Conservation (phyloP, 2,329 filamentous ascomycete species). For the Penicillium sp. region DNA sequence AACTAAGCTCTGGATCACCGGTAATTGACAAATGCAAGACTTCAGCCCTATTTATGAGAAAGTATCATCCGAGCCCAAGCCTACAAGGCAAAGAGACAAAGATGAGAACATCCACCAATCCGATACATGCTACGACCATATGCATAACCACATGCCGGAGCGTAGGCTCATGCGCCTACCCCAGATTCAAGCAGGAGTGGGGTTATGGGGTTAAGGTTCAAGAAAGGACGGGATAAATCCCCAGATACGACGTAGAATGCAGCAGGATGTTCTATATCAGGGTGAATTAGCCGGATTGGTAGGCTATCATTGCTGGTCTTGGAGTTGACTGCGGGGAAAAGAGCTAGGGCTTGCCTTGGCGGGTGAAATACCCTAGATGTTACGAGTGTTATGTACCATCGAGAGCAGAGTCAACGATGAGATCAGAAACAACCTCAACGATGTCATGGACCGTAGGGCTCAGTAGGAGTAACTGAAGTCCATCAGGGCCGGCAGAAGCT, state of each 20-base stretch:
- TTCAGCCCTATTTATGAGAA: conserved; percentile 1
- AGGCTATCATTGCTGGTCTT: not conserved
- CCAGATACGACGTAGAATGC: not conserved
- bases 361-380: not conserved
- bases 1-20: not conserved
- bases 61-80: conserved; percentile 1
- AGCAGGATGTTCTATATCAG: not conserved
- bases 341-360: not conserved
- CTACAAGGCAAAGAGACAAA: conserved; percentile 14
- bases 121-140: not conserved
- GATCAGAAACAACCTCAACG: too few species aligned
- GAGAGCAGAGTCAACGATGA: too few species aligned
- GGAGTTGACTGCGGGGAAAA: not conserved
- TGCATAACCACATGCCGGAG: conserved; percentile 1
- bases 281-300: not conserved
- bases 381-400: too few species aligned
- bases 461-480: too few species aligned
- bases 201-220: conserved; percentile 3
- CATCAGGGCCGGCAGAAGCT: too few species aligned
- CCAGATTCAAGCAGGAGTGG: conserved; percentile 5
- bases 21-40: conserved; percentile 6
- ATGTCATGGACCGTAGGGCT: too few species aligned
- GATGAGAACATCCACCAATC: conserved; percentile 23
- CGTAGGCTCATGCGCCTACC: not conserved
- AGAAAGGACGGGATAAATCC: not conserved